These are phyloP conservation scores for Boletus subcaerulescens DNA, from an alignment of 768 basidiomycete genomes.

Conservation along the genomic window DNA sequence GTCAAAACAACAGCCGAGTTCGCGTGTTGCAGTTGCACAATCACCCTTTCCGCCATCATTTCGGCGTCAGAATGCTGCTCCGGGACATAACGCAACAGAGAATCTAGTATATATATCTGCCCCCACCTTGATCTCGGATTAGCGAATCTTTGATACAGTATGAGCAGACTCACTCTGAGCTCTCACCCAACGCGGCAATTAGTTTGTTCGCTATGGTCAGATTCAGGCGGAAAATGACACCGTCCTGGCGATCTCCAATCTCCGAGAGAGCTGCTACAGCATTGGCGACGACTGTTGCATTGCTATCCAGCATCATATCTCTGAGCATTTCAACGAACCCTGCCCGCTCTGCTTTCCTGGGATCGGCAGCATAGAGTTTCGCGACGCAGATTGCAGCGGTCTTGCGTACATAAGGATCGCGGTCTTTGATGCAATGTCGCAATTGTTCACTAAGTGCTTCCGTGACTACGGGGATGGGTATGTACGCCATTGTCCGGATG, in stretches of 20 bases:
- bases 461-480: slow-evolving; percentile 86
- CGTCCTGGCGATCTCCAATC: slow-evolving; percentile 92
- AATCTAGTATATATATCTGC: slow-evolving; percentile 96
- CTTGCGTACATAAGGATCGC: slow-evolving; percentile 97
- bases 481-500: slow-evolving; percentile 99
- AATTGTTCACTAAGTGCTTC: slow-evolving; percentile 86
- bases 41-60: slow-evolving; percentile 91
- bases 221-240: slow-evolving; percentile 90
- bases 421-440: slow-evolving; percentile 87
- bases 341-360: slow-evolving; percentile 79
- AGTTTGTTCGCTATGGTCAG: slow-evolving; percentile 85
- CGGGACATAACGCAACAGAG: slow-evolving; percentile 91
- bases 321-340: slow-evolving; percentile 90
- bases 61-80: slow-evolving; percentile 86
- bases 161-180: slow-evolving; percentile 79
- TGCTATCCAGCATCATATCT: slow-evolving; percentile 88
- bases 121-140: slow-evolving; percentile 73
- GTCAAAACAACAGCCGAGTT: slow-evolving; percentile 99
- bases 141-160: slow-evolving; percentile 2
- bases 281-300: slow-evolving; percentile 97
- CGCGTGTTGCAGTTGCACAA: slow-evolving; percentile 93
- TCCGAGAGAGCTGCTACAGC: slow-evolving; percentile 97
- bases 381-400: slow-evolving; percentile 98
- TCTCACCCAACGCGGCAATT: slow-evolving; percentile 87
- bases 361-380: slow-evolving; percentile 89